A percentile compares a stretch with the other conserved stretches of the same genome.
phyloP scores from a whole-genome alignment of 495 filamentous ascomycete genomes.

The Tuber aestivum region DNA sequence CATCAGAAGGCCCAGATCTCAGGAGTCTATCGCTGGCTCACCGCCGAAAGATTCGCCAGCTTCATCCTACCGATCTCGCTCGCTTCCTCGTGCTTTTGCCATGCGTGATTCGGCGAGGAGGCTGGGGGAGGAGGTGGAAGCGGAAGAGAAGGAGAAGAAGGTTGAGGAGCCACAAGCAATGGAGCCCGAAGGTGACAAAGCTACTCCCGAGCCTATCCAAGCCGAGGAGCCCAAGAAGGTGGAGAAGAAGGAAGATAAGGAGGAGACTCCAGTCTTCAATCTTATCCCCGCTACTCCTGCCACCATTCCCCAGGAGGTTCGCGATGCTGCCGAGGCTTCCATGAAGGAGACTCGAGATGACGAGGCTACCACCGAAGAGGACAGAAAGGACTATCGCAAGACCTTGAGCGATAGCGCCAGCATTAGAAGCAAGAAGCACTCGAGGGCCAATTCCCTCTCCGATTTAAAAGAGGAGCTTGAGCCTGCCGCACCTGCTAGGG shows the following conservation, averaged over 20 bases:
- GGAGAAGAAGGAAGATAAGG: conserved; percentile 10
- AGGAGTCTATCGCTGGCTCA: not conserved
- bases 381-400: conserved; percentile 8
- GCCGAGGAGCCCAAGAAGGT: conserved; percentile 23
- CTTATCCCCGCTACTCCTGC: conserved; percentile 31
- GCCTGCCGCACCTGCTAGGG: conserved; percentile 37
- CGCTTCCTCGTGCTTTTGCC: conserved; percentile 9
- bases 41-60: conserved; percentile 6
- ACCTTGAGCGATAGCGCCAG: conserved; percentile 5
- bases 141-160: conserved; percentile 12
- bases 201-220: not conserved
- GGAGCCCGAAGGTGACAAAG: conserved; percentile 7
- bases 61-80: conserved; percentile 7
- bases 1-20: not conserved
- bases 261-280: conserved; percentile 17
- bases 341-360: conserved; percentile 21
- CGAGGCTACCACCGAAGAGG: conserved; percentile 1
- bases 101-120: conserved; percentile 2
- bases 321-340: conserved; percentile 19
- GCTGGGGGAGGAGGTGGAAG: conserved; percentile 8
- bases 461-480: conserved; percentile 43
- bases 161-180: conserved; percentile 6
- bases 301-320: conserved; percentile 17
- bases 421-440: not conserved
- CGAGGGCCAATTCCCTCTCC: conserved; percentile 11